These are phyloP conservation scores for Exophiala alcalophila DNA, from an alignment of 2,329 filamentous ascomycete genomes.

Conservation along the genomic window DNA sequence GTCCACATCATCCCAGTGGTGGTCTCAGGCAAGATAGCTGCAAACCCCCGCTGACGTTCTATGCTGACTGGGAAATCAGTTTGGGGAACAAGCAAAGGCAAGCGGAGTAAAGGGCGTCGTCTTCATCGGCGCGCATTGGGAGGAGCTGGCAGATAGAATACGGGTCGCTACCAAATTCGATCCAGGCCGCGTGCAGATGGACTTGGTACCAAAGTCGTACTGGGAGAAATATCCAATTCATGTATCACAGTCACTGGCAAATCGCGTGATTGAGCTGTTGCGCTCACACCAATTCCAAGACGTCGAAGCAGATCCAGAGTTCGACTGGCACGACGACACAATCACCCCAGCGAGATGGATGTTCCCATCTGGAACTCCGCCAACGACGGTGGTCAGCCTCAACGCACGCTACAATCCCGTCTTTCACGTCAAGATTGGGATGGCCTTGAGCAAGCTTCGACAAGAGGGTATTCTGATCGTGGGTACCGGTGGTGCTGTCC, in stretches of 20 bases:
- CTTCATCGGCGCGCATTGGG: constrained; percentile 71
- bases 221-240: constrained; percentile 61
- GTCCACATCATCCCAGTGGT: too few species aligned
- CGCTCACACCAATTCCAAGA: constrained; percentile 53
- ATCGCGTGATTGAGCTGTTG: constrained; percentile 53
- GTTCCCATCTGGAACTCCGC: constrained; percentile 51
- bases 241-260: constrained; percentile 55
- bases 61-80: constrained; percentile 67
- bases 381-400: constrained; percentile 59
- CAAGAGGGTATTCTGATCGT: constrained; percentile 57
- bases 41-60: too few species aligned
- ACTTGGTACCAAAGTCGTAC: constrained; percentile 64
- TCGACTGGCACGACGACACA: constrained; percentile 72
- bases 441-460: constrained; percentile 55
- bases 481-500: constrained; percentile 62
- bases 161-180: constrained; percentile 60
- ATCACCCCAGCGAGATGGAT: constrained; percentile 67
- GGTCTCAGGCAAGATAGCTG: too few species aligned
- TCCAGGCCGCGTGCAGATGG: constrained; percentile 62
- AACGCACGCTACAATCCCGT: constrained; percentile 57
- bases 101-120: constrained; percentile 60
- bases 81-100: constrained; percentile 60
- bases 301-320: constrained; percentile 51
- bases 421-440: constrained; percentile 57
- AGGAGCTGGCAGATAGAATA: constrained; percentile 53